Conservation (phyloP, 2,329 filamentous ascomycete species). For the Hysterium pulicare region DNA sequence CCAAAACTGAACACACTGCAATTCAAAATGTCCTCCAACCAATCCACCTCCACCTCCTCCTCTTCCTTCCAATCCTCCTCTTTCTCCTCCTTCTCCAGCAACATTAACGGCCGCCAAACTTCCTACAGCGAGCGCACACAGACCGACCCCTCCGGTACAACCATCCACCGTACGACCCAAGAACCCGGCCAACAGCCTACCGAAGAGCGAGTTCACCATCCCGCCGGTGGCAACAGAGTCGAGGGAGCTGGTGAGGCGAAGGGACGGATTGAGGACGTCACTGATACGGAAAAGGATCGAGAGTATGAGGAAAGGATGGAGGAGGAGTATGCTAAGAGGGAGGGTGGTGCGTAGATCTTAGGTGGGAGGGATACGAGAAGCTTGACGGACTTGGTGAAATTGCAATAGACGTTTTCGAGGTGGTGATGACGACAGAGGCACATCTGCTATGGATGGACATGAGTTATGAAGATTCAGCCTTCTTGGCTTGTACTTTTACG, state of each 20-base stretch:
- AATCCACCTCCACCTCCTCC: background rate
- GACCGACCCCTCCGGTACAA: slow-evolving; percentile 1
- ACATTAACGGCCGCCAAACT: background rate
- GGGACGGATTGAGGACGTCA: slow-evolving; percentile 4
- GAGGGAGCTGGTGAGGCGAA: background rate
- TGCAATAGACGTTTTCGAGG: too few species aligned
- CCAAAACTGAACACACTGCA: too few species aligned
- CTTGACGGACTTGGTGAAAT: too few species aligned
- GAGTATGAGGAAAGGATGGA: slow-evolving; percentile 35
- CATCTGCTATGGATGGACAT: too few species aligned
- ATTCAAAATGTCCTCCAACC: background rate
- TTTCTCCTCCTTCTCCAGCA: background rate
- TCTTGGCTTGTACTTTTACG: too few species aligned
- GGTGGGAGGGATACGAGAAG: too few species aligned
- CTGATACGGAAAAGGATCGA: slow-evolving; percentile 27
- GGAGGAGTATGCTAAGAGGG: slow-evolving; percentile 38
- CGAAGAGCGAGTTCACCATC: background rate
- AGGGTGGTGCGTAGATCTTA: slow-evolving; percentile 34
- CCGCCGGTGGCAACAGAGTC: background rate
- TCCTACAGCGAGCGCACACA: background rate
- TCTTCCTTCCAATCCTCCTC: background rate
- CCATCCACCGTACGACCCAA: slow-evolving; percentile 2
- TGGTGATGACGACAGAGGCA: background rate
- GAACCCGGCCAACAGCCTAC: background rate
- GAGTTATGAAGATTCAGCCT: too few species aligned